Base-by-base conservation (phyloP, 106 monocot species). In the Cymbidium sinense region DNA sequence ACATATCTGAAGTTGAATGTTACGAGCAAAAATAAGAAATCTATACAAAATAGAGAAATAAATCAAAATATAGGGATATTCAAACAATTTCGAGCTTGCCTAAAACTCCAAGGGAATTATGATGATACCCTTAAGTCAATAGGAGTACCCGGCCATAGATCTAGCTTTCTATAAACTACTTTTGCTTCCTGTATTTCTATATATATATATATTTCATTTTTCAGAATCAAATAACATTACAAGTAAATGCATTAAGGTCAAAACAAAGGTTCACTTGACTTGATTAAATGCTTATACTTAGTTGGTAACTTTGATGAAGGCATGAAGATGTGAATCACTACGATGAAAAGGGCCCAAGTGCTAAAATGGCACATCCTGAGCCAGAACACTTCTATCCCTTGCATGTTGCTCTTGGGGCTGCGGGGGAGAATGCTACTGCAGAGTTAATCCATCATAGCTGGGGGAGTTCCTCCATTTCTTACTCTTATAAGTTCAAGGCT, bases 331-430 rank as follows among this genome's bases (percentile, higher is more conserved):
- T 89, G 50, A 89, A 86, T 6, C 47, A 75, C 11, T 89, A 64
- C 25, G 75, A 86, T 21, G 64, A 81, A 51, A 86, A 79, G 78
- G 89, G 83, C 21, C 89, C 89, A 1, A 34, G 37, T 18, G 85
- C 86, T 1, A 83, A 81, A 43, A 64, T 31, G 37, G 86, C 89
- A 7, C 89, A 89, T 23, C 89, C 89, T 0, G 69, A 76, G 81
- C 84, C 89, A 12, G 89, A 89, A 1, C 89, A 89, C 58, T 82
- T 89, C 79, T 79, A 73, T 67, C 89, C 89, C 23, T 34, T 89
- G 72, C 86, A 89, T 54, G 79, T 89, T 2, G 89, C 89, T 25
- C 79, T 89, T 13, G 89, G 89, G 4, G 89, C 89, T 0, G 86
- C 86, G 3, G 86, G 89, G 0, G 79, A 79, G 15, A 34, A 21